These are phyloP conservation scores for Fusarium nodosum DNA, from an alignment of 2,329 filamentous ascomycete genomes.

Conservation along the genomic window DNA sequence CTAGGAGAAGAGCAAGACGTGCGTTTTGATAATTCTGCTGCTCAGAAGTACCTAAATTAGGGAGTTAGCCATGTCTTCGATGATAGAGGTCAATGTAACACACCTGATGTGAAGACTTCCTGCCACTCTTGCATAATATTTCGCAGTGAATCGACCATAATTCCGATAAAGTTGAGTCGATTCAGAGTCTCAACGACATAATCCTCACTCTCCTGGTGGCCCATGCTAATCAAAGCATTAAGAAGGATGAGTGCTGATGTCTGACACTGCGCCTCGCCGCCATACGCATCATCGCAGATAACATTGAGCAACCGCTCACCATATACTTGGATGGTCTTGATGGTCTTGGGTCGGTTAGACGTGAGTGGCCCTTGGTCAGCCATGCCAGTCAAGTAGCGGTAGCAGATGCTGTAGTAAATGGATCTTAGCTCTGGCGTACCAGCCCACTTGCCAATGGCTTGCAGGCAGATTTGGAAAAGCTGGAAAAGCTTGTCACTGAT, in stretches of 20 bases:
- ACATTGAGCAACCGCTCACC: slow-evolving; percentile 87
- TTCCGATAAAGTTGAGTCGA: slow-evolving; percentile 89
- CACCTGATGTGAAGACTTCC: slow-evolving; percentile 68
- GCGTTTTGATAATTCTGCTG: slow-evolving; percentile 72
- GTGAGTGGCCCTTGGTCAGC: slow-evolving; percentile 64
- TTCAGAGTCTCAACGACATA: slow-evolving; percentile 84
- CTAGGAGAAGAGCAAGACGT: slow-evolving; percentile 84
- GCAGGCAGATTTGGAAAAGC: slow-evolving; percentile 88
- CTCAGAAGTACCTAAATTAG: slow-evolving; percentile 55
- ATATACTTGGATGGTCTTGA: slow-evolving; percentile 76
- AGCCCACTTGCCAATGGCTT: slow-evolving; percentile 80
- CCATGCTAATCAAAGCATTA: slow-evolving; percentile 80
- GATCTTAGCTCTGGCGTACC: slow-evolving; percentile 80
- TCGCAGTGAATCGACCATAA: slow-evolving; percentile 89
- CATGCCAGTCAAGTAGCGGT: slow-evolving; percentile 83
- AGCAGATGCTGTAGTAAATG: slow-evolving; percentile 91
- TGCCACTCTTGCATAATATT: slow-evolving; percentile 80
- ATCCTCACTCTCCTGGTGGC: slow-evolving; percentile 77
- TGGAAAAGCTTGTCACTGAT: slow-evolving; percentile 92
- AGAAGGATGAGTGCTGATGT: slow-evolving; percentile 89
- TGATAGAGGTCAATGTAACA: slow-evolving; percentile 40
- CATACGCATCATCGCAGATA: slow-evolving; percentile 92
- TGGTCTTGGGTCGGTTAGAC: slow-evolving; percentile 69
- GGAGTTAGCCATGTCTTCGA: slow-evolving; percentile 28
- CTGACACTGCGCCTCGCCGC: slow-evolving; percentile 84